phyloP scores from a whole-genome alignment of 805 yeast species.

The Starmerella potacharoeniae region DNA sequence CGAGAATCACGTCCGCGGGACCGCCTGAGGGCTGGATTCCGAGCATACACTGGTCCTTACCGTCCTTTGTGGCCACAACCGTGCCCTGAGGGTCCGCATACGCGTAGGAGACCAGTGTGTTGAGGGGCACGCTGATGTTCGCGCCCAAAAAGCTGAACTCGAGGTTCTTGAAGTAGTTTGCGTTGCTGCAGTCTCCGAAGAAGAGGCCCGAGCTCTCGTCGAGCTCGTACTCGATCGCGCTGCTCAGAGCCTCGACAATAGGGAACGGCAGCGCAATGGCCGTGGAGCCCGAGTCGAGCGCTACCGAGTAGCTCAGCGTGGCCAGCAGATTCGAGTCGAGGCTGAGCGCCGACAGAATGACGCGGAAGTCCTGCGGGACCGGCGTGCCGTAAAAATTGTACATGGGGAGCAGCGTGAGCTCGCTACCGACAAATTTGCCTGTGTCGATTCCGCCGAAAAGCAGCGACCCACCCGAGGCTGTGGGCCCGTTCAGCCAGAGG shows the following conservation, averaged over 20 bases:
- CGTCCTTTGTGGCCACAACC: background rate
- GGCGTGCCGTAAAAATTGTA: slow-evolving; percentile 5
- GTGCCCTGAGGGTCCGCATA: background rate
- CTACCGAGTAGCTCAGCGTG: background rate
- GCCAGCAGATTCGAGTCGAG: background rate
- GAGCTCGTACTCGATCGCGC: background rate
- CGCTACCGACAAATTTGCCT: slow-evolving; percentile 31
- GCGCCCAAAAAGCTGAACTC: slow-evolving; percentile 1
- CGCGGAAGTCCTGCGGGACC: slow-evolving; percentile 8
- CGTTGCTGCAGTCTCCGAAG: background rate
- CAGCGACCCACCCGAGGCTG: slow-evolving; percentile 26
- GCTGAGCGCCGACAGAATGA: slow-evolving; percentile 2
- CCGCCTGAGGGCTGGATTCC: background rate
- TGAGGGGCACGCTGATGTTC: background rate
- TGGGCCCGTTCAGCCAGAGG: slow-evolving; percentile 28
- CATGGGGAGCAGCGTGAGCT: slow-evolving; percentile 26
- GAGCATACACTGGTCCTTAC: background rate
- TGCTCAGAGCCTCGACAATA: background rate
- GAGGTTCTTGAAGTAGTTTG: background rate
- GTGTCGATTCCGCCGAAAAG: slow-evolving; percentile 36
- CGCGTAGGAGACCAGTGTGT: background rate
- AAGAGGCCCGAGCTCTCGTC: background rate
- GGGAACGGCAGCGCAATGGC: slow-evolving; percentile 1
- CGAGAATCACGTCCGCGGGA: slow-evolving; percentile 35
- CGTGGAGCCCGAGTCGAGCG: background rate